Evolutionary conservation across 2,329 filamentous ascomycete genomes (phyloP).

Genomic region (Trichophyton simii): DNA sequence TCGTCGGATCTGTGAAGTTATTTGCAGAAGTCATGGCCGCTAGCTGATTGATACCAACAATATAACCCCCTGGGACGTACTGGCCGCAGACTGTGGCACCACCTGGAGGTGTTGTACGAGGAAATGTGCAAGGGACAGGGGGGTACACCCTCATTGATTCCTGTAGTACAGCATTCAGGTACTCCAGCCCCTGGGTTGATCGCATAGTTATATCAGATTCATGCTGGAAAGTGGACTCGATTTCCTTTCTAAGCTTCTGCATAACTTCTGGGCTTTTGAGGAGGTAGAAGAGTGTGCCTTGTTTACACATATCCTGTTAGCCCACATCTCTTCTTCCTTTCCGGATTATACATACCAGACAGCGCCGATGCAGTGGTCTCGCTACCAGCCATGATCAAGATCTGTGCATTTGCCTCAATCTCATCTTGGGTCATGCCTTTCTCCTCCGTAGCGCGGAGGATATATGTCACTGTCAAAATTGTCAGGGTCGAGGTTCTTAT

Average conservation of each 20-base stretch:
- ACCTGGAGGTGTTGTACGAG: neutral
- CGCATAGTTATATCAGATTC: neutral
- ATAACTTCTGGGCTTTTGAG: neutral
- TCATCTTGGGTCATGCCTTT: conserved; percentile 9
- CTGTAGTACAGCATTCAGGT: neutral
- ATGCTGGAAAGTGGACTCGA: neutral
- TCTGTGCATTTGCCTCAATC: conserved; percentile 16
- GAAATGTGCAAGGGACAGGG: neutral
- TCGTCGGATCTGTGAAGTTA: conserved; percentile 16
- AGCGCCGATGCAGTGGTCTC: conserved; percentile 39
- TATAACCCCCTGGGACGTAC: neutral
- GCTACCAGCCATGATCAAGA: conserved; percentile 28
- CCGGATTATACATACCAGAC: conserved; percentile 19
- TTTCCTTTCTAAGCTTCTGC: neutral
- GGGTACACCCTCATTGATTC: neutral
- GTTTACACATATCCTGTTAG: neutral
- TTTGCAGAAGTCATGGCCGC: neutral
- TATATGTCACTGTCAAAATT: neutral
- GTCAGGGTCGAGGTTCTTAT: neutral
- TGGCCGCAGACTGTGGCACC: neutral
- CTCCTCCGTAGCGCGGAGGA: neutral
- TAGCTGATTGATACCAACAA: neutral
- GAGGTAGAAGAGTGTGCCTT: neutral
- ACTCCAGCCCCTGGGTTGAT: neutral
- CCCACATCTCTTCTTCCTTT: neutral